Conservation (phyloP, 2,329 filamentous ascomycete species). For the Venturia asperata region DNA sequence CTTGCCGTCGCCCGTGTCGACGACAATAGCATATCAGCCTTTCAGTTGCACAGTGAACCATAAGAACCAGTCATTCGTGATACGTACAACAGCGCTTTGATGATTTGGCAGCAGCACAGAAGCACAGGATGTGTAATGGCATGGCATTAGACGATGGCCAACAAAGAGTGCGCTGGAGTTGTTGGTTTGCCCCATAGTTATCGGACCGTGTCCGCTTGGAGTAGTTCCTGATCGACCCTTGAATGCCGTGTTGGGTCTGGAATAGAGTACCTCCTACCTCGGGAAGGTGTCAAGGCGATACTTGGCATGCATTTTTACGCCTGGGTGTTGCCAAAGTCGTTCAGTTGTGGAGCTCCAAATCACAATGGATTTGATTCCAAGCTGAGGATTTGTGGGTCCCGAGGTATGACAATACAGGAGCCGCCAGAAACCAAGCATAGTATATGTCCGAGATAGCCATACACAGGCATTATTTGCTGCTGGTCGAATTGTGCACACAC, state of each 20-base stretch:
- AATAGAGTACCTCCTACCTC: not conserved
- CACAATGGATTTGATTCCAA: not conserved
- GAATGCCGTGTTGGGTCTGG: not conserved
- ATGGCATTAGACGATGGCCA: no score
- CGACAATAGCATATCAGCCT: no score
- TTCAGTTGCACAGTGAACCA: no score
- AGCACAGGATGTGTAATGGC: no score
- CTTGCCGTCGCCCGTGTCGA: conserved; percentile 33
- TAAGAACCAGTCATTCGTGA: no score
- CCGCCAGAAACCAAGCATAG: not conserved
- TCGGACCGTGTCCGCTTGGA: not conserved
- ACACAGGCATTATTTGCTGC: not conserved
- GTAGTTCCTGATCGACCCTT: not conserved
- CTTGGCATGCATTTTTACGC: not conserved
- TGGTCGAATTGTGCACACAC: conserved; percentile 34
- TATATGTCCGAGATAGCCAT: not conserved
- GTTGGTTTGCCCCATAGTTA: not conserved
- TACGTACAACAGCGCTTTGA: no score
- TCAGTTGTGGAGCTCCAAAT: not conserved
- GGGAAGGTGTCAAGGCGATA: not conserved
- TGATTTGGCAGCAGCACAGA: no score
- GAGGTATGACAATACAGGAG: not conserved
- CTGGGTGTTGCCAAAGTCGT: not conserved
- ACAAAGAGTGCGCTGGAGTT: no score
- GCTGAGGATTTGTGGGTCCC: not conserved